Conservation (phyloP, 805 yeast genomes). For the Metschnikowia gruessii region DNA sequence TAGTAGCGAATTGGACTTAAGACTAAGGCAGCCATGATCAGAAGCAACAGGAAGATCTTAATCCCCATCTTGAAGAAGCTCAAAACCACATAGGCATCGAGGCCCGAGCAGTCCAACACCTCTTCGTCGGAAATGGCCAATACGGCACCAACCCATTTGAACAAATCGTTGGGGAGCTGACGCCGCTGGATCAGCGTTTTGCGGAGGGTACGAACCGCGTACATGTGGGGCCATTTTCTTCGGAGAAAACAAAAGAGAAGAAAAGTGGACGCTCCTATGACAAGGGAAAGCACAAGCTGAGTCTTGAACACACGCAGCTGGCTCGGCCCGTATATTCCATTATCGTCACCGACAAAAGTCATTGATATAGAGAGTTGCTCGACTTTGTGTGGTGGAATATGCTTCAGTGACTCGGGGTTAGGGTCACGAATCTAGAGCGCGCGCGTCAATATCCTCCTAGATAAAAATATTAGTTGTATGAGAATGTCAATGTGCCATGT, state of each 20-base stretch:
- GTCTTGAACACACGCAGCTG: constrained; percentile 57
- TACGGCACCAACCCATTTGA: constrained; percentile 27
- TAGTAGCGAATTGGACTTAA: constrained; percentile 39
- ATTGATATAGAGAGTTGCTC: not conserved
- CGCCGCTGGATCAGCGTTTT: constrained; percentile 33
- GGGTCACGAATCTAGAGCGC: not conserved
- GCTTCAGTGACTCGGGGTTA: not conserved
- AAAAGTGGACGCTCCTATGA: constrained; percentile 47
- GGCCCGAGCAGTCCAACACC: constrained; percentile 24
- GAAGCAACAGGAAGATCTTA: constrained; percentile 21
- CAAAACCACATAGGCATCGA: constrained; percentile 36
- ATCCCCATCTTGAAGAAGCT: constrained; percentile 38
- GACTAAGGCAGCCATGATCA: constrained; percentile 27
- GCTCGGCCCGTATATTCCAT: constrained; percentile 40
- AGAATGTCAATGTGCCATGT: too few species aligned
- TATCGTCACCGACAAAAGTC: constrained; percentile 14
- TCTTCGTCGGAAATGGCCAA: constrained; percentile 27
- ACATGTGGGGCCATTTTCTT: constrained; percentile 54
- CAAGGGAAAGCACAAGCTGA: constrained; percentile 48
- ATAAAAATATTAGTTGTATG: too few species aligned
- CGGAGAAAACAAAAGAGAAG: constrained; percentile 49
- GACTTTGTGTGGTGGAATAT: not conserved
- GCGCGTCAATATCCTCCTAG: not conserved
- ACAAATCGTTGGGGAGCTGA: constrained; percentile 39
- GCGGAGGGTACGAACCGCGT: constrained; percentile 53